These are phyloP conservation scores for Acer saccharum DNA, from an alignment of 345 rosid genomes.

Conservation along the genomic window DNA sequence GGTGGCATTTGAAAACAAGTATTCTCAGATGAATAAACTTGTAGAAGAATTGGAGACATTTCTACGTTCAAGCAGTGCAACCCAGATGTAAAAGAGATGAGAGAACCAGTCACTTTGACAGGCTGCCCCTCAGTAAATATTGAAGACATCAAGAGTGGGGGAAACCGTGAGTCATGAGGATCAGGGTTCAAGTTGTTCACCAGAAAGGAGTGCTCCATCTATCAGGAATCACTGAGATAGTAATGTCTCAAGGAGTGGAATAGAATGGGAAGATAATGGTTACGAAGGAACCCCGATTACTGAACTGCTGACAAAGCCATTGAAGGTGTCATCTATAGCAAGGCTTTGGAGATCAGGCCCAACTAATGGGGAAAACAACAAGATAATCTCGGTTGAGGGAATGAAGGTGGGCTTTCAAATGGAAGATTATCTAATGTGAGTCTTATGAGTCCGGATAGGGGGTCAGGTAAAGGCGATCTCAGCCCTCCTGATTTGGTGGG, in stretches of 20 bases:
- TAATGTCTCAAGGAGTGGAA: constrained; percentile 56
- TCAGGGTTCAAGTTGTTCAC: constrained; percentile 76
- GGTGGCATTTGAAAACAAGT: constrained; percentile 53
- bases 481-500: too few species aligned
- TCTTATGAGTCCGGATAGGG: too few species aligned
- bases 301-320: too few species aligned
- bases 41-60: constrained; percentile 60
- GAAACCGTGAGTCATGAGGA: constrained; percentile 95
- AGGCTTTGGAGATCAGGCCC: too few species aligned
- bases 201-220: constrained; percentile 58
- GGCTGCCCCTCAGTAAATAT: constrained; percentile 50
- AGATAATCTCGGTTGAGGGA: too few species aligned
- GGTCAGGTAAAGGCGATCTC: too few species aligned
- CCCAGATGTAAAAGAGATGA: constrained; percentile 40
- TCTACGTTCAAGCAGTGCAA: constrained; percentile 41
- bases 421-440: too few species aligned
- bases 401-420: too few species aligned
- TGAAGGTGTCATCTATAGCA: too few species aligned
- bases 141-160: constrained; percentile 80
- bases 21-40: constrained; percentile 64
- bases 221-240: constrained; percentile 43
- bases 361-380: too few species aligned
- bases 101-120: constrained; percentile 47
- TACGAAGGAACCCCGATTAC: constrained; percentile 32
- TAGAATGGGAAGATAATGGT: constrained; percentile 59